Base-by-base conservation (phyloP, 2,329 filamentous ascomycete species). In the Ascosphaera apis region DNA sequence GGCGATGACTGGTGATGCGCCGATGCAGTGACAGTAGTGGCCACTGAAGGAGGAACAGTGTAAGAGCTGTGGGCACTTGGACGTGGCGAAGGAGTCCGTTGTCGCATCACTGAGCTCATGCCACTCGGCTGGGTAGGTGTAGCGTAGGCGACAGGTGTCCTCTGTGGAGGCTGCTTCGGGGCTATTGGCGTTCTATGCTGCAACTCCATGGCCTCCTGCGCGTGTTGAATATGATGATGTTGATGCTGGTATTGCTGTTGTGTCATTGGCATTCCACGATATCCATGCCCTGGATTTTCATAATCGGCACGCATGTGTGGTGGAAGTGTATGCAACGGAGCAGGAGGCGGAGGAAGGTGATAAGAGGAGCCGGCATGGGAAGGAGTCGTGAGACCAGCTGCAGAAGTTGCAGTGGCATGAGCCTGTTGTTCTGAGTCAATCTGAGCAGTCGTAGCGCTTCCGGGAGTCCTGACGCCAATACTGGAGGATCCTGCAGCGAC, bases 1-100 rank as follows among this genome's bases (percentile, higher is more conserved):
- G 61, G 61, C 3, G 61, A 63, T 42, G 58, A 56, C 45, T 25
- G 21, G 11, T 25, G 21, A 25, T 25, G 5, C 11, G 21, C 21
- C 21, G 11, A 11, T 25, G 6, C 21, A 25, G 21, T 6, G 11
- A 25, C 21, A 6, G 21, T 25, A 5, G 21, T 25, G 11, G 21
- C 21, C 21, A 25, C 11, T 6, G 21, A 25, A 5, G 21, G 6
- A 25, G 21, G 21, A 6, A 25, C 21, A n/a, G n/a, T n/a, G n/a
- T n/a, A n/a, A n/a, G n/a, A n/a, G 21, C 21, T 25, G 6, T 6
- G 5, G 5, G 21, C 21, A 25, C 21, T 25, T 6, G 21, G 21
- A 25, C 21, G 21, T 5, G 21, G 21, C 11, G 21, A 25, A 25
- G 21, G 21, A 5, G 21, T 25, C 5, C 21, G 21, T 25, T 25